These are phyloP conservation scores for Trichoderma sp. DNA, from an alignment of 2,329 filamentous ascomycete species.

Conservation along the genomic window DNA sequence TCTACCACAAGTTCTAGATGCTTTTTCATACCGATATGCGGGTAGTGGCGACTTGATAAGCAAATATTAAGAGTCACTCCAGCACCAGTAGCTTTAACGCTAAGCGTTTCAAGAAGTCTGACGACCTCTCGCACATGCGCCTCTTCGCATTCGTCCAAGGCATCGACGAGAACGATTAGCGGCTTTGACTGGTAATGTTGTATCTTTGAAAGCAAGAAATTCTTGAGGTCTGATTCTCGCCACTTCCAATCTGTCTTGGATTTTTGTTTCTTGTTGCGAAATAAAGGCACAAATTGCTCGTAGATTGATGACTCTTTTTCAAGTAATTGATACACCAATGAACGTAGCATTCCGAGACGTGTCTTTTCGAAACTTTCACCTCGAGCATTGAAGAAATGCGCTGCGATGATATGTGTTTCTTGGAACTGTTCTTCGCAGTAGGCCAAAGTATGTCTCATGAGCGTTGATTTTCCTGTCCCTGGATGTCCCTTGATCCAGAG, in stretches of 20 bases:
- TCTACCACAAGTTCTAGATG: neutral
- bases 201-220: neutral
- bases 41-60: neutral
- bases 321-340: neutral
- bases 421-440: neutral
- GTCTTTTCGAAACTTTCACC: neutral
- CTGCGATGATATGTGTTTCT: neutral
- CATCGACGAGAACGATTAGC: neutral
- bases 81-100: accelerated
- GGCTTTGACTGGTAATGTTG: neutral
- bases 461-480: neutral
- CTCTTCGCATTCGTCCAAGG: neutral
- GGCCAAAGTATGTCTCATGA: neutral
- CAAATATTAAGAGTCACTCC: neutral
- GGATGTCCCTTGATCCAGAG: conserved; percentile 1
- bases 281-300: neutral
- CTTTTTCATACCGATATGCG: neutral
- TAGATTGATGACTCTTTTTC: neutral
- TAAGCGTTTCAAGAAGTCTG: neutral
- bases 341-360: neutral
- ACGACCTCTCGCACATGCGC: neutral
- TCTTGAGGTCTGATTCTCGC: neutral
- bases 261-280: neutral
- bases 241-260: neutral
- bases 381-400: conserved; percentile 2